These are phyloP conservation scores for Spizellomyces punctatus DNA, from an alignment of 192 early-diverging fungal species.

Conservation along the genomic window DNA sequence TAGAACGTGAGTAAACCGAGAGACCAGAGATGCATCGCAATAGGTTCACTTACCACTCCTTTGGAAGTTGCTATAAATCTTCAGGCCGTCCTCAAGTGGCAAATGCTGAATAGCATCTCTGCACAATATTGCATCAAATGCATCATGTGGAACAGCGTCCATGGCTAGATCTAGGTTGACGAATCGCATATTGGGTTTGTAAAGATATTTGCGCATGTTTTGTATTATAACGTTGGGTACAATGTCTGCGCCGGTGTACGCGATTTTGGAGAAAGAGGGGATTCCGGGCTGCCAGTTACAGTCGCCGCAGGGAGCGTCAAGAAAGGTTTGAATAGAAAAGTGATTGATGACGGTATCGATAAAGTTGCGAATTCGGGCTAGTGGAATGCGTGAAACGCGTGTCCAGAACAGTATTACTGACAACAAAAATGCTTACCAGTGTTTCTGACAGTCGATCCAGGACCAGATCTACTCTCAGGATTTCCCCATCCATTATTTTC, in stretches of 20 bases:
- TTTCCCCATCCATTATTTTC: not conserved
- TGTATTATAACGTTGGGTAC: slow-evolving; percentile 19
- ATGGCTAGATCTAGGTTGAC: slow-evolving; percentile 19
- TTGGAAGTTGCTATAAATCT: slow-evolving; percentile 20
- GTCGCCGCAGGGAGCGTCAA: slow-evolving; percentile 35
- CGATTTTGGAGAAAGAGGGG: slow-evolving; percentile 8
- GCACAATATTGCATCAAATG: slow-evolving; percentile 26
- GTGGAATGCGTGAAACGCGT: not conserved
- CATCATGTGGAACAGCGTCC: not conserved
- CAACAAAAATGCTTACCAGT: not conserved
- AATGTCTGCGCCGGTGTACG: slow-evolving; percentile 31
- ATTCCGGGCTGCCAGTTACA: slow-evolving; percentile 40
- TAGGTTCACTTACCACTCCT: not conserved
- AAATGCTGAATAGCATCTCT: slow-evolving; percentile 33
- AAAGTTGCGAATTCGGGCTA: slow-evolving; percentile 4
- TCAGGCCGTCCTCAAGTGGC: slow-evolving; percentile 31
- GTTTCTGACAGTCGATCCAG: not conserved
- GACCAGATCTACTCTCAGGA: not conserved
- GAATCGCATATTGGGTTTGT: slow-evolving; percentile 30
- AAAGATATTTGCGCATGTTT: slow-evolving; percentile 26
- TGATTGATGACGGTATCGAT: slow-evolving; percentile 7
- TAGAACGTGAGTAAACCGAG: too few species aligned
- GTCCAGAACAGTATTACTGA: not conserved
- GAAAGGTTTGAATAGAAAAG: slow-evolving; percentile 17
- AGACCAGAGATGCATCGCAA: too few species aligned